A percentile compares a stretch with the other conserved stretches of the same genome.
Conservation (phyloP, 495 filamentous ascomycete species). For the Xylaria acuta region DNA sequence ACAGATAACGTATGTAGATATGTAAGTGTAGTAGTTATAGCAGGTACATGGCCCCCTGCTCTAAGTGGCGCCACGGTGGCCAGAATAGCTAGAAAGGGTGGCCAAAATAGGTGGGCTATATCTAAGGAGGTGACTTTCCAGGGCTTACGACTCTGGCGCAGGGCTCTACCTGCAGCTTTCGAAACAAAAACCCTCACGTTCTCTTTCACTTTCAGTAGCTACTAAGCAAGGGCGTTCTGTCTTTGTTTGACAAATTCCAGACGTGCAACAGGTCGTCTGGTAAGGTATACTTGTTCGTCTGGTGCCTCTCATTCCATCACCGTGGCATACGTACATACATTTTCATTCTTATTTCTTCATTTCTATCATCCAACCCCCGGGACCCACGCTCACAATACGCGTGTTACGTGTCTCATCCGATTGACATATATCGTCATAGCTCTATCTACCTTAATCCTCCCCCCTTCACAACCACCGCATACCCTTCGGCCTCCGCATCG, state of each 20-base stretch:
- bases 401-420: not conserved
- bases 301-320: not conserved
- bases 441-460: not conserved
- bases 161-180: slow-evolving; percentile 1
- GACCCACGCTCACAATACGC: not conserved
- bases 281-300: not conserved
- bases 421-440: not conserved
- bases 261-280: not conserved
- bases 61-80: no score
- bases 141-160: slow-evolving; percentile 7
- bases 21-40: no score
- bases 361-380: not conserved
- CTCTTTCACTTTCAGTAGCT: not conserved
- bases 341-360: slow-evolving; percentile 3
- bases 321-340: not conserved
- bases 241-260: not conserved
- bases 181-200: slow-evolving; percentile 5
- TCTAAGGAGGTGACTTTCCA: not conserved
- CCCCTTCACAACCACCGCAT: not conserved
- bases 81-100: no score
- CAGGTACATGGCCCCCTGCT: no score
- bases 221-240: not conserved
- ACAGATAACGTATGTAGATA: no score
- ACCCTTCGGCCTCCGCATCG: not conserved
- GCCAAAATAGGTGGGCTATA: not conserved